Conservation (phyloP, 2,329 filamentous ascomycete genomes). For the Xylariomycetidae sp. region DNA sequence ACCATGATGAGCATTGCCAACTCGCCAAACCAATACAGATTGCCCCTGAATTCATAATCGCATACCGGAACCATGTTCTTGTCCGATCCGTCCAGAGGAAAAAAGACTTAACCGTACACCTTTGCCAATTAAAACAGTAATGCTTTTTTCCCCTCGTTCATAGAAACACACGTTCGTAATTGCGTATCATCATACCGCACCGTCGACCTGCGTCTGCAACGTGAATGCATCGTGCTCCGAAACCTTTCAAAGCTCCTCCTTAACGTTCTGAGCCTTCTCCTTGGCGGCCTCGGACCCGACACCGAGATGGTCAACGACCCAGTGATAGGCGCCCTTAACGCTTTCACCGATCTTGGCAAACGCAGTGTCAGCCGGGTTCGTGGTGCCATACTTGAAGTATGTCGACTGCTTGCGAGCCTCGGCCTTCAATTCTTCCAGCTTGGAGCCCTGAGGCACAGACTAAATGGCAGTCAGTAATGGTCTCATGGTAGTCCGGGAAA, state of each 20-base stretch:
- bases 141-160: too few species aligned
- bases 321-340: conserved; percentile 44
- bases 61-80: too few species aligned
- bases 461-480: conserved; percentile 20
- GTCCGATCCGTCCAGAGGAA: too few species aligned
- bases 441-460: conserved; percentile 61
- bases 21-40: too few species aligned
- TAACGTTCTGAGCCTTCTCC: conserved; percentile 40
- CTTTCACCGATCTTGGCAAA: conserved; percentile 57
- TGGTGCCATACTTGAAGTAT: conserved; percentile 73
- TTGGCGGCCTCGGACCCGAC: conserved; percentile 44
- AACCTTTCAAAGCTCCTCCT: conserved; percentile 50
- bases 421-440: conserved; percentile 64
- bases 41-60: too few species aligned
- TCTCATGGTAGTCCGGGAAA: conserved; percentile 1
- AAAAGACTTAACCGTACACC: too few species aligned
- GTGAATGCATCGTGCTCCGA: too few species aligned
- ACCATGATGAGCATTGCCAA: too few species aligned
- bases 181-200: too few species aligned
- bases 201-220: too few species aligned
- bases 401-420: conserved; percentile 68
- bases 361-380: conserved; percentile 59
- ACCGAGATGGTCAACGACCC: conserved; percentile 45
- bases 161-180: too few species aligned
- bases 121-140: too few species aligned